Percentiles rank a stretch among this genome's conserved stretches.
Conservation (phyloP, 148 eudicot species). For the Nepenthes gracilis region DNA sequence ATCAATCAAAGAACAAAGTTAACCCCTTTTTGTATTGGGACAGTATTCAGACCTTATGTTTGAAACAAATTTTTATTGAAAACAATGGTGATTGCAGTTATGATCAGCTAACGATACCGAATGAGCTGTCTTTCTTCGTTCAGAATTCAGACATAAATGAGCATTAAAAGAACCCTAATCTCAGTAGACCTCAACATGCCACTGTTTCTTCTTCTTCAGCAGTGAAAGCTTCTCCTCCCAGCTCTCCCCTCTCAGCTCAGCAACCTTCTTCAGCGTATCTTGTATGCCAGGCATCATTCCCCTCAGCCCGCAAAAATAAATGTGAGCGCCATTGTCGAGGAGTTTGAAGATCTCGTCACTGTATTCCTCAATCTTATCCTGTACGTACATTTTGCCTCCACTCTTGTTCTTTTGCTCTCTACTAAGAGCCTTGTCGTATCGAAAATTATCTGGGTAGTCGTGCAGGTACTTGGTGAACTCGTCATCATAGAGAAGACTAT, state of each 20-base stretch:
- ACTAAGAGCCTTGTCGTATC: conserved; percentile 80
- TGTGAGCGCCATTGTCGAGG: conserved; percentile 79
- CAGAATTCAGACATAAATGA: no score
- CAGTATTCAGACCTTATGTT: no score
- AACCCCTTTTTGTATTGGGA: no score
- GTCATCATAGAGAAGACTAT: conserved; percentile 80
- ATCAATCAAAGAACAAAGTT: no score
- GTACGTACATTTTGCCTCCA: conserved; percentile 95
- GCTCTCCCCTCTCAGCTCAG: conserved; percentile 78
- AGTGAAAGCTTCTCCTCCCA: conserved; percentile 82
- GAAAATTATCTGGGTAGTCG: conserved; percentile 65
- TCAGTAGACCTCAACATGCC: conserved; percentile 96
- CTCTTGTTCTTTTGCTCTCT: conserved; percentile 71
- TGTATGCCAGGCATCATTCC: conserved; percentile 99
- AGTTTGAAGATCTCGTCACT: conserved; percentile 81
- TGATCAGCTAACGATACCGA: no score
- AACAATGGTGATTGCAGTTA: no score
- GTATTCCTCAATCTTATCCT: conserved; percentile 88
- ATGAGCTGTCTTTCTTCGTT: no score
- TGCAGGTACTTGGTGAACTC: conserved; percentile 62
- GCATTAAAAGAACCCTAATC: background rate
- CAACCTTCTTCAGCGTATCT: conserved; percentile 74
- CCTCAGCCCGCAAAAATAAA: conserved; percentile 85
- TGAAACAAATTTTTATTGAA: no score
- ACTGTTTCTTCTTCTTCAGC: conserved; percentile 87